Base-by-base conservation (phyloP, 371 early-diverging fungal species). In the Rhizopus microsporus region DNA sequence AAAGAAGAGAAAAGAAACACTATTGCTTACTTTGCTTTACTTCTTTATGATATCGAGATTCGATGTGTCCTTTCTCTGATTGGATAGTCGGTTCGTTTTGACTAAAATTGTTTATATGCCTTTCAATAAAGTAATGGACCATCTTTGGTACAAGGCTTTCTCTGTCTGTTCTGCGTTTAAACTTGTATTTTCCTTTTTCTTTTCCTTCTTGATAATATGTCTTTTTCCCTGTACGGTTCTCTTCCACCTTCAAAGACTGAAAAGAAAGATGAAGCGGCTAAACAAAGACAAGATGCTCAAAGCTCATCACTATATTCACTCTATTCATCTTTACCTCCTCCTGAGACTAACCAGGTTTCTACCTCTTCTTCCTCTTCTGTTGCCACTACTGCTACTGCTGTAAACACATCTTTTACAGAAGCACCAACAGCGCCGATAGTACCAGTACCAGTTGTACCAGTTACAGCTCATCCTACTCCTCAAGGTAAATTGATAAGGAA, bases 251-350 rank as follows among this genome's bases (percentile, higher is more conserved):
- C 67, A 1, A 67, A 67, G 33, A 40, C 62, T 42, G 59, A 46
- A 43, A 67, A 67, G 7, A 56, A 47, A 23, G 17, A 34, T 4
- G 59, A 67, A n/a, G 29, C 49, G 5, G 23, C 37, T n/a, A 56
- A 47, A 17, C 23, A 29, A 17, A 54, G n/a, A 8, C 4, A 0
- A 8, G 29, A 37, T 9, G 12, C 38, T 30, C 12, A 54, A 6
- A 43, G 51, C 4, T 16, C 34, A 7, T 46, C 34, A 0, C 3
- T 44, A 32, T 16, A 54, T 30, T 43, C 64, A 5, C 49, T 68
- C 30, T 68, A 68, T 44, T 63, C 68, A 1, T 68, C 68, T 46
- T 44, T 68, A n/a, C 56, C 68, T 43, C 44, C 61, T 15, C 68
- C 60, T 30, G 68, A 60, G 37, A 45, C 60, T 39, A 45, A 48